These are phyloP conservation scores for Candida hispaniensis DNA, from an alignment of 805 yeast genomes.

Conservation along the genomic window DNA sequence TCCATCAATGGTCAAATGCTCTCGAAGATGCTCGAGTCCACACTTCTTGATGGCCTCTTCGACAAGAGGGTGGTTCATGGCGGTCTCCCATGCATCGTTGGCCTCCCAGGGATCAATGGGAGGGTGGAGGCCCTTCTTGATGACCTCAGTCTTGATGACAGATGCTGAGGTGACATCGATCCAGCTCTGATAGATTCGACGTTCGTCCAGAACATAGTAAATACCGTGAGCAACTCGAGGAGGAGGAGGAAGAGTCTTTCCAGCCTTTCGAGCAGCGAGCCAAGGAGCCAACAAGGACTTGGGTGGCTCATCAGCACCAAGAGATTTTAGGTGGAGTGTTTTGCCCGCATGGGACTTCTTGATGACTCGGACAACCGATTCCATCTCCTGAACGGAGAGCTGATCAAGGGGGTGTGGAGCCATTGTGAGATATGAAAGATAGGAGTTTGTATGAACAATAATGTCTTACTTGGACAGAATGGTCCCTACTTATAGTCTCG, in stretches of 20 bases:
- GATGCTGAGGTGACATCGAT: slow-evolving; percentile 55
- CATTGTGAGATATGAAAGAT: no score
- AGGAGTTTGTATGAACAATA: no score
- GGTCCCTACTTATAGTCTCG: no score
- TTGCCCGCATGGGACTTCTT: slow-evolving; percentile 24
- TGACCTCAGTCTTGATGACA: slow-evolving; percentile 43
- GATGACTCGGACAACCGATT: slow-evolving; percentile 23
- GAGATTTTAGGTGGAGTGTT: slow-evolving; percentile 27
- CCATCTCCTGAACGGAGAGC: slow-evolving; percentile 27
- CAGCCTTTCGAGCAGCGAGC: slow-evolving; percentile 53
- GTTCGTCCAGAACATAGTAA: slow-evolving; percentile 45
- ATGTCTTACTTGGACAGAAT: no score
- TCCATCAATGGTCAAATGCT: slow-evolving; percentile 51
- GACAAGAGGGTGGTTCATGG: slow-evolving; percentile 45
- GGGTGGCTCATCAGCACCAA: slow-evolving; percentile 52
- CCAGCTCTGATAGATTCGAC: slow-evolving; percentile 55
- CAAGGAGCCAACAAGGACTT: slow-evolving; percentile 58
- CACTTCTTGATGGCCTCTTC: slow-evolving; percentile 57
- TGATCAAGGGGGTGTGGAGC: slow-evolving; percentile 29
- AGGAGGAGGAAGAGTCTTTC: slow-evolving; percentile 40
- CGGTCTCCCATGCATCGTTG: slow-evolving; percentile 40
- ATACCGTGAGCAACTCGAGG: slow-evolving; percentile 59
- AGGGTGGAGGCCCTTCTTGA: slow-evolving; percentile 56
- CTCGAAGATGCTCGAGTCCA: slow-evolving; percentile 27
- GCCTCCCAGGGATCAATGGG: slow-evolving; percentile 64